Percentiles rank a stretch among this genome's conserved stretches.
Conservation (phyloP, 148 eudicot genomes). For the Amaranthus cruentus region DNA sequence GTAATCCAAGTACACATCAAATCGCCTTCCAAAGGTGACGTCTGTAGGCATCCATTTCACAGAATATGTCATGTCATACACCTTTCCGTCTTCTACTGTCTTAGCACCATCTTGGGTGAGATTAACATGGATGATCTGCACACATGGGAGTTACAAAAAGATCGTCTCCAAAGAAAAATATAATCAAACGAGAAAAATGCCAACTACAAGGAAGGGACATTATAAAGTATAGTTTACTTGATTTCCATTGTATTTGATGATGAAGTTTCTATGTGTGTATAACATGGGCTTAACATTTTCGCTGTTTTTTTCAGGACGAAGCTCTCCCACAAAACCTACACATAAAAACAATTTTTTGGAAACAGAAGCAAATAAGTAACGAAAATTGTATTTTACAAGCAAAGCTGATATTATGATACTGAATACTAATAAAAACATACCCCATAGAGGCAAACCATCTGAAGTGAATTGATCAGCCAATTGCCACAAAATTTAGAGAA, state of each 20-base stretch:
- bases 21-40: constrained; percentile 63
- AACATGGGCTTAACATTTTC: constrained; percentile 63
- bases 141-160: constrained; percentile 9
- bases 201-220: not conserved
- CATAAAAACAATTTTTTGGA: not conserved
- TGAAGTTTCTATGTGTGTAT: constrained; percentile 58
- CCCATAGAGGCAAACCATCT: constrained; percentile 38
- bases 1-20: constrained; percentile 90
- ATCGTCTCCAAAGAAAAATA: not conserved
- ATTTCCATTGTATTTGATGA: constrained; percentile 62
- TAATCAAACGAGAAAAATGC: not conserved
- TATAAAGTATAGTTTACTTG: constrained; percentile 32
- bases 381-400: constrained; percentile 17
- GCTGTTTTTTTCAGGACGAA: constrained; percentile 57
- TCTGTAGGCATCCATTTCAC: constrained; percentile 73
- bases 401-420: constrained; percentile 28
- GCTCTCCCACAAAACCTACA: constrained; percentile 78
- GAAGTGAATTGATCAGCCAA: constrained; percentile 19
- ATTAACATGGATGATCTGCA: constrained; percentile 93
- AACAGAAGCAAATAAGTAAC: constrained; percentile 9
- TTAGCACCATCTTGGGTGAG: constrained; percentile 79
- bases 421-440: constrained; percentile 18
- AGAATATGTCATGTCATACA: constrained; percentile 70
- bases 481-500: constrained; percentile 16
- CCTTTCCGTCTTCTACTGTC: constrained; percentile 65